phyloP scores from a whole-genome alignment of 768 basidiomycete genomes.

The Leccinum arenicola region DNA sequence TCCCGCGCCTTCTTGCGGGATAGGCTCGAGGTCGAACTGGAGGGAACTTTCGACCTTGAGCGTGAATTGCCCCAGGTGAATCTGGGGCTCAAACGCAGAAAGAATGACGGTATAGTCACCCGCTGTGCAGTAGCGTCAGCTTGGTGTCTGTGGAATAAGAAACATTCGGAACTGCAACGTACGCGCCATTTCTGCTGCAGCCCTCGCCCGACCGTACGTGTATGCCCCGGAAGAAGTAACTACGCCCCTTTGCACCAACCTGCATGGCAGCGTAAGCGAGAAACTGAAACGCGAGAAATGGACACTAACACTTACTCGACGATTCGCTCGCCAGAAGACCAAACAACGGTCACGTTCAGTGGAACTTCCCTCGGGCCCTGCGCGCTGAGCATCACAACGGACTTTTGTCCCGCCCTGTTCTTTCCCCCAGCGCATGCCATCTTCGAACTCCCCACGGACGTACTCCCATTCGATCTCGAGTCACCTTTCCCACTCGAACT shows the following conservation, averaged over 20 bases:
- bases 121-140: slow-evolving; percentile 19
- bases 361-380: slow-evolving; percentile 65
- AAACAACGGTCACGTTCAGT: slow-evolving; percentile 68
- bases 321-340: slow-evolving; percentile 73
- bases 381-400: slow-evolving; percentile 43
- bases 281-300: not conserved
- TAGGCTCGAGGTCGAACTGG: slow-evolving; percentile 58
- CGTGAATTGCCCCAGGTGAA: slow-evolving; percentile 61
- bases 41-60: slow-evolving; percentile 61
- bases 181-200: slow-evolving; percentile 55
- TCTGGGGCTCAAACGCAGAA: slow-evolving; percentile 76
- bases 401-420: slow-evolving; percentile 29
- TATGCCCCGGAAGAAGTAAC: slow-evolving; percentile 77
- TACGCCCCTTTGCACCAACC: slow-evolving; percentile 65
- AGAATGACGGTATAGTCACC: slow-evolving; percentile 83
- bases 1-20: slow-evolving; percentile 87
- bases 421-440: slow-evolving; percentile 6
- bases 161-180: slow-evolving; percentile 12
- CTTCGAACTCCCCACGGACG: not conserved
- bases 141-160: not conserved
- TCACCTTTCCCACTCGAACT: slow-evolving; percentile 3
- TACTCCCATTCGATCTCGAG: not conserved
- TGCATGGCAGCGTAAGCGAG: slow-evolving; percentile 19
- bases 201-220: slow-evolving; percentile 67
- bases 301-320: slow-evolving; percentile 56